phyloP scores from a whole-genome alignment of 345 rosid species.

The Eucalyptus cladocalyx region DNA sequence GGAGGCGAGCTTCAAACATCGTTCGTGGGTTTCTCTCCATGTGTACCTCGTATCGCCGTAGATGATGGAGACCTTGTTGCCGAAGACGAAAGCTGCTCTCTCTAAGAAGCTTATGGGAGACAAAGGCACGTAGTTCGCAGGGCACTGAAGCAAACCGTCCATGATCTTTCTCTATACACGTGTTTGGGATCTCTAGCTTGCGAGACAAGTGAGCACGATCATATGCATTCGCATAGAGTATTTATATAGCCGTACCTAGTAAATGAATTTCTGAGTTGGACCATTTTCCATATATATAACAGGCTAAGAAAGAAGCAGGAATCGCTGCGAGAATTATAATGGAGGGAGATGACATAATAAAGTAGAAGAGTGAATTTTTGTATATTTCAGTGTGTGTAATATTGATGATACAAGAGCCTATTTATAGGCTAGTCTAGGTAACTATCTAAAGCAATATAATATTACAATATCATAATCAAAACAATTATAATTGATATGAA shows the following conservation, averaged over 20 bases:
- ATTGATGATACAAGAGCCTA: too few relatives aligned
- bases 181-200: neutral
- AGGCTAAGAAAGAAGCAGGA: too few relatives aligned
- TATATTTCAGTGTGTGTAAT: too few relatives aligned
- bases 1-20: slow-evolving; percentile 62
- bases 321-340: too few relatives aligned
- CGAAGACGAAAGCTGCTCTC: slow-evolving; percentile 40
- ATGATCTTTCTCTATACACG: neutral
- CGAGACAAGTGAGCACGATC: neutral
- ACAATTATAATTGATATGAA: too few relatives aligned
- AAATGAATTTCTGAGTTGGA: neutral
- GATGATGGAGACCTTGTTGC: slow-evolving; percentile 31
- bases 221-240: neutral
- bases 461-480: too few relatives aligned
- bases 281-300: neutral
- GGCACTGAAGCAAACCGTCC: slow-evolving; percentile 25
- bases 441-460: too few relatives aligned
- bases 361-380: too few relatives aligned
- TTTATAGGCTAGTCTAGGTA: too few relatives aligned
- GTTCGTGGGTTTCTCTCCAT: slow-evolving; percentile 47
- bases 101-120: slow-evolving; percentile 55
- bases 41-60: slow-evolving; percentile 32
- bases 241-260: neutral
- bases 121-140: slow-evolving; percentile 45
- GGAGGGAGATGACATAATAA: too few relatives aligned